Percentiles rank a stretch among this genome's conserved stretches.
phyloP scores from a whole-genome alignment of 2,329 filamentous ascomycete species.

The Verticillium isaacii region DNA sequence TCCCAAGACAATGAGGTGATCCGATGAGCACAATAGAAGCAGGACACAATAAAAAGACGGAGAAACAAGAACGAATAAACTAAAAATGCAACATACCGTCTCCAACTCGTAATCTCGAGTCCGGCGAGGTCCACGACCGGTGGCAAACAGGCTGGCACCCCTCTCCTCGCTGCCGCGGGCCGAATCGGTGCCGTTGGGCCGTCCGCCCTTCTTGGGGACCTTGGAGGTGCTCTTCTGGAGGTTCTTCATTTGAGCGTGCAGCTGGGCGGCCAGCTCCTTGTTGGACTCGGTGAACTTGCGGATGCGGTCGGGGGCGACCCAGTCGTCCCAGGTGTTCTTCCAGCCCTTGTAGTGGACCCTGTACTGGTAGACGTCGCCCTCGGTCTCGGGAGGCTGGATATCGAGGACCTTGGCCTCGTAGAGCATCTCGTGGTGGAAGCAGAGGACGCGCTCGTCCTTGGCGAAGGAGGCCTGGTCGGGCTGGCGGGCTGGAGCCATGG shows the following conservation, averaged over 20 bases:
- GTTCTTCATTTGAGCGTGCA: slow-evolving; percentile 63
- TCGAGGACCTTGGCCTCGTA: slow-evolving; percentile 97
- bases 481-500: slow-evolving; percentile 38
- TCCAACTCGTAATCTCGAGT: slow-evolving; percentile 79
- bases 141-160: slow-evolving; percentile 55
- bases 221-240: slow-evolving; percentile 46
- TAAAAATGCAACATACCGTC: slow-evolving; percentile 53
- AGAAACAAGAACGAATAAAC: neutral
- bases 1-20: neutral
- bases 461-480: slow-evolving; percentile 33
- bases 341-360: slow-evolving; percentile 98
- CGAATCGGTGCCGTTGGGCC: slow-evolving; percentile 51
- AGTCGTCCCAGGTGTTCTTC: slow-evolving; percentile 99
- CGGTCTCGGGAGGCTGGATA: slow-evolving; percentile 64
- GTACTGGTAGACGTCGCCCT: slow-evolving; percentile 69
- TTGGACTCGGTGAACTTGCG: slow-evolving; percentile 95
- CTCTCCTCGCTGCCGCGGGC: slow-evolving; percentile 75
- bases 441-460: slow-evolving; percentile 92
- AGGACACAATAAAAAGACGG: neutral
- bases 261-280: slow-evolving; percentile 75
- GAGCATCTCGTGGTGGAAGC: slow-evolving; percentile 94
- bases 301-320: slow-evolving; percentile 90
- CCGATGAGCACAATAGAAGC: neutral
- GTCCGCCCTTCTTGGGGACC: slow-evolving; percentile 45
- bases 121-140: slow-evolving; percentile 65